These are phyloP conservation scores for Eucalyptus coolabah DNA, from an alignment of 345 rosid genomes.

Conservation along the genomic window DNA sequence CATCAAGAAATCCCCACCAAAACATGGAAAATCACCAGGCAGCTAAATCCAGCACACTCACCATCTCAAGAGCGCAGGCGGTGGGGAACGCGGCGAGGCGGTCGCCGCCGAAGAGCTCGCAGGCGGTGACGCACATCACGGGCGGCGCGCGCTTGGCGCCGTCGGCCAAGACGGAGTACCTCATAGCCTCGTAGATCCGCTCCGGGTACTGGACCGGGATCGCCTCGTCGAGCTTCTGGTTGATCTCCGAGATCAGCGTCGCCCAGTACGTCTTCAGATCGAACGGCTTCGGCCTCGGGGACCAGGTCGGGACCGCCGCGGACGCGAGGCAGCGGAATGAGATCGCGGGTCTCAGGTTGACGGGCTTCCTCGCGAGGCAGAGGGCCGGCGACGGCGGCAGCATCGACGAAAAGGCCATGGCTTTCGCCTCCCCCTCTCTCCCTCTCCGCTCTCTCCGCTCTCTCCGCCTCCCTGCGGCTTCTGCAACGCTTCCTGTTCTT, in stretches of 20 bases:
- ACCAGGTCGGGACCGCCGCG: conserved; percentile 8
- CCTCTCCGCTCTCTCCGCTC: background rate
- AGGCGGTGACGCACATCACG: conserved; percentile 88
- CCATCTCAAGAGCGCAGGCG: conserved; percentile 98
- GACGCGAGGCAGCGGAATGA: conserved; percentile 25
- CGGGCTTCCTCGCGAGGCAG: conserved; percentile 4
- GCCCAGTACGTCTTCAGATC: conserved; percentile 82
- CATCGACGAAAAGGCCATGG: conserved; percentile 20
- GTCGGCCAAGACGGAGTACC: conserved; percentile 74
- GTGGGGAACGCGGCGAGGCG: conserved; percentile 92
- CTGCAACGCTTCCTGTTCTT: background rate
- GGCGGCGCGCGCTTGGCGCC: conserved; percentile 94
- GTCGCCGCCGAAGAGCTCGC: conserved; percentile 74
- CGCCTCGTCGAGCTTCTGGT: conserved; percentile 66
- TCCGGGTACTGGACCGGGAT: conserved; percentile 58
- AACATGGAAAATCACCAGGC: background rate
- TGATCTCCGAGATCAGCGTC: conserved; percentile 48
- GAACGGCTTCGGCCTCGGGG: conserved; percentile 24
- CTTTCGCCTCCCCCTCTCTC: background rate
- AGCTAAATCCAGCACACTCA: background rate
- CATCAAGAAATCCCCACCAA: background rate
- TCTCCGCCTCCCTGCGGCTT: background rate
- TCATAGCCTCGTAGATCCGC: conserved; percentile 85
- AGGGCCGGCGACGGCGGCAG: conserved; percentile 7
- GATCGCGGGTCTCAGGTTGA: background rate